A percentile compares a stretch with the other conserved stretches of the same genome.
These are phyloP conservation scores for Suillus cothurnatus DNA, from an alignment of 768 basidiomycete species.

Conservation along the genomic window DNA sequence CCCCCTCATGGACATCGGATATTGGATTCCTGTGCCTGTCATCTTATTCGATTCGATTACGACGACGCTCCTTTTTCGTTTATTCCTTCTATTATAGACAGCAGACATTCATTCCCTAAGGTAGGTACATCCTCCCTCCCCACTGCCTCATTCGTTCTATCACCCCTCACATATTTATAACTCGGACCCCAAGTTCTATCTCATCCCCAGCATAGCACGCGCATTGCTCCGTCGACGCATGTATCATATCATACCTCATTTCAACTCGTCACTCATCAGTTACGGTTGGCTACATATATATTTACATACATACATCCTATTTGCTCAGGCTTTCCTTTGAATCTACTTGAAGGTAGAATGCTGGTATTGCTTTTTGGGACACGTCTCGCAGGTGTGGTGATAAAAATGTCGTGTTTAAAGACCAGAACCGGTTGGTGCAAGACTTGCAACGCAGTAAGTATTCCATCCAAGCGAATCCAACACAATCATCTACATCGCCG, in stretches of 20 bases:
- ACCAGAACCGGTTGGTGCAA: neutral
- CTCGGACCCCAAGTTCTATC: neutral
- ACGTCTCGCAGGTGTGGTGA: no score
- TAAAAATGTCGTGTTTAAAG: neutral
- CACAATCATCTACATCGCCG: neutral
- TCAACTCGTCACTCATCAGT: neutral
- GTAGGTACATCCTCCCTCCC: neutral
- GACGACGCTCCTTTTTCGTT: neutral
- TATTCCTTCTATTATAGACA: neutral
- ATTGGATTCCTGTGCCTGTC: neutral
- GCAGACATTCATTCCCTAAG: neutral
- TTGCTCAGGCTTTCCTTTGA: neutral
- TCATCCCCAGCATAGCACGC: neutral
- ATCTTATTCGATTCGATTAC: neutral
- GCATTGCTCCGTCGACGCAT: neutral
- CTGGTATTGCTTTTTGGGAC: neutral
- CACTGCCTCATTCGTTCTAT: neutral
- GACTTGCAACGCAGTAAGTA: neutral
- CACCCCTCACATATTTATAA: neutral
- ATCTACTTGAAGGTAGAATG: neutral
- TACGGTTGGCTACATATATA: neutral
- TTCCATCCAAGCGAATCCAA: neutral
- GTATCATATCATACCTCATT: slow-evolving; percentile 8
- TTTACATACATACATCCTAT: neutral
- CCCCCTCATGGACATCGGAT: neutral